Evolutionary conservation across 1,139 yeast genomes (phyloP).

Genomic region (Yamadazyma oceani): DNA sequence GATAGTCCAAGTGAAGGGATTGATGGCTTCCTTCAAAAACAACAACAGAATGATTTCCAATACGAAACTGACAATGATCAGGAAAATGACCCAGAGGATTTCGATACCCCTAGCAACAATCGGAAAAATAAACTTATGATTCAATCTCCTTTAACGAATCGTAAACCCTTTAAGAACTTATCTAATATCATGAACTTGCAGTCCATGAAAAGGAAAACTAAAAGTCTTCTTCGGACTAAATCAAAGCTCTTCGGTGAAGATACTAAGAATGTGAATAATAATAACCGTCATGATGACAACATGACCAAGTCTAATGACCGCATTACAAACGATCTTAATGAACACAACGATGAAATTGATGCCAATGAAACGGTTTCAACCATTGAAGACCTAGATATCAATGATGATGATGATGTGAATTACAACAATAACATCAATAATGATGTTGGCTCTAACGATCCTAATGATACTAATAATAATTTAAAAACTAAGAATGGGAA

Average conservation of each 20-base stretch:
- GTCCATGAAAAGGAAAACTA: slow-evolving; percentile 16
- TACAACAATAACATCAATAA: neutral
- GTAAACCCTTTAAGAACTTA: slow-evolving; percentile 29
- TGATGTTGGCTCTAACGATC: neutral
- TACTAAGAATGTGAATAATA: too few species aligned
- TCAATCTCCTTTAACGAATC: slow-evolving; percentile 11
- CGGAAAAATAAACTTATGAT: slow-evolving; percentile 10
- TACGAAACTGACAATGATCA: slow-evolving; percentile 1
- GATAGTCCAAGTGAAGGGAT: slow-evolving; percentile 30
- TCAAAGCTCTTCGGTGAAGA: too few species aligned
- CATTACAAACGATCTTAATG: slow-evolving; percentile 10
- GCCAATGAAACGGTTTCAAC: slow-evolving; percentile 14
- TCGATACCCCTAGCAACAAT: slow-evolving; percentile 14
- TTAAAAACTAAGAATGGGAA: slow-evolving; percentile 3
- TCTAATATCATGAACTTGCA: slow-evolving; percentile 15
- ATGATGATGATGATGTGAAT: slow-evolving; percentile 7
- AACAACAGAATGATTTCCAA: slow-evolving; percentile 7
- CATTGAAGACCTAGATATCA: slow-evolving; percentile 14
- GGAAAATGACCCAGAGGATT: slow-evolving; percentile 4
- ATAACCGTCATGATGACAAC: too few species aligned
- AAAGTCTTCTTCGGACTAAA: slow-evolving; percentile 11
- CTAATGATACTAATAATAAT: neutral
- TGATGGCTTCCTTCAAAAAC: slow-evolving; percentile 11
- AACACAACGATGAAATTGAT: neutral
- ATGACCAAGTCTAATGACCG: too few species aligned